Base-by-base conservation (phyloP, 1,284 basidiomycete species). In the Cutaneotrichosporon mucoides region DNA sequence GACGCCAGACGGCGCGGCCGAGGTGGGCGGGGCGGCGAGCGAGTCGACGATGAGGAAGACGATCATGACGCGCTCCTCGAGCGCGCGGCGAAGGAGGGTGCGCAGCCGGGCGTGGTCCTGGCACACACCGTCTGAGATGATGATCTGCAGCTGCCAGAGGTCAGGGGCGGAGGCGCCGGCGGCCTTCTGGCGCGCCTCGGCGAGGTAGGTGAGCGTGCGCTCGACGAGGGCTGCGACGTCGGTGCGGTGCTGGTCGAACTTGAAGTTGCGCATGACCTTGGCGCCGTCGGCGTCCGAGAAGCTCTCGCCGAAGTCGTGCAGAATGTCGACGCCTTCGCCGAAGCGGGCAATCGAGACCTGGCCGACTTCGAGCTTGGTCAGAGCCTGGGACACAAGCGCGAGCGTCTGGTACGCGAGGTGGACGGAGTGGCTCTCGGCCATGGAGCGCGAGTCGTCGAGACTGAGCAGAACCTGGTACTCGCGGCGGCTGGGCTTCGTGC, bases 71-170 rank as follows among this genome's bases (percentile, higher is more conserved):
- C 89, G 84, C 76, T 95, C 90, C 71, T 93, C 93, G 65, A 89
- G 85, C 1, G 95, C 96, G 66, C 85, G 86, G 44, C 96, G 84
- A 38, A 99, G 80, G 40, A 93, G 79, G 3, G 87, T 86, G 41
- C 88, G 85, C 51, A 99, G 81, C 66, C 83, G 82, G 49, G 92
- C 90, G 75, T 98, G 94, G 73, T 98, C 92, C 77, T 98, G 92
- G 76, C 94, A 98, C 66, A 98, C 90, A 37, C 96, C 96, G 74
- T 99, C 96, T n/a, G 94, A 98, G 65, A 99, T 92, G 82, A 99
- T 96, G 79, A 99, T 93, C 77, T 97, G 86, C 56, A 99, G 83
- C 75, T 99, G 96, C 96, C 96, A 99, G 24, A 99, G 82, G 66
- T 98, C 93, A 1, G 75, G 69, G 2, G 85, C 83, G 3, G 85